Percentiles rank a stretch among this genome's conserved stretches.
phyloP scores from a whole-genome alignment of 2,329 filamentous ascomycete species.

The Aspergillus sp. region DNA sequence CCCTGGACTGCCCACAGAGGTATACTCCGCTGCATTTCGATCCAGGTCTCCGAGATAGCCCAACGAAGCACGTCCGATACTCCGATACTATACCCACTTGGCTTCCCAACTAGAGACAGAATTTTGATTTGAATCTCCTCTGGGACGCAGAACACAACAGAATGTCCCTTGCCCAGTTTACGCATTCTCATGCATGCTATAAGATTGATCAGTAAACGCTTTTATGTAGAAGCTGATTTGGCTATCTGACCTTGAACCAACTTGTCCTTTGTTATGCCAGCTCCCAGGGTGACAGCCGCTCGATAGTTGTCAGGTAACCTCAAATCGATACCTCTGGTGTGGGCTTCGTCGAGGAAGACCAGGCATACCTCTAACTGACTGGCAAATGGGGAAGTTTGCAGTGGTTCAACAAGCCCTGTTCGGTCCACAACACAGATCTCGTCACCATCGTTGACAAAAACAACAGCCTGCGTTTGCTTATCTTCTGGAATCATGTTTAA shows the following conservation, averaged over 20 bases:
- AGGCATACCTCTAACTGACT: constrained; percentile 59
- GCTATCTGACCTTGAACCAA: constrained; percentile 61
- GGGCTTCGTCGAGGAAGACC: constrained; percentile 66
- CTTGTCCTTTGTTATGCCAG: constrained; percentile 65
- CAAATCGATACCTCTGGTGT: constrained; percentile 67
- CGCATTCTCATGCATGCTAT: constrained; percentile 69
- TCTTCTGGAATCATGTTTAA: constrained; percentile 34
- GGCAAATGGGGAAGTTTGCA: constrained; percentile 60
- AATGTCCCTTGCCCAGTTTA: constrained; percentile 66
- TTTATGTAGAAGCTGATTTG: too few relatives aligned
- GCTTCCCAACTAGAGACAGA: constrained; percentile 13
- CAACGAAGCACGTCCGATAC: constrained; percentile 60
- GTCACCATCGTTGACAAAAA: constrained; percentile 54
- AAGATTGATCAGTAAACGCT: neutral
- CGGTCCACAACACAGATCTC: constrained; percentile 32
- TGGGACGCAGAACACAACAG: constrained; percentile 60
- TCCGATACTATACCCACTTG: constrained; percentile 32
- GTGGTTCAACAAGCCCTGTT: constrained; percentile 22
- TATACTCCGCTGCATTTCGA: constrained; percentile 50
- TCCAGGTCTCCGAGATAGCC: constrained; percentile 59
- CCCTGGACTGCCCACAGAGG: constrained; percentile 65
- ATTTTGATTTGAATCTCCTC: constrained; percentile 61
- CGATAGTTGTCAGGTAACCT: constrained; percentile 58
- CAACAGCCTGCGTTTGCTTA: constrained; percentile 41
- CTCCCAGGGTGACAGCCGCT: constrained; percentile 67